Evolutionary conservation across 768 basidiomycete genomes (phyloP).

Genomic region (Phaffia tasmanica): DNA sequence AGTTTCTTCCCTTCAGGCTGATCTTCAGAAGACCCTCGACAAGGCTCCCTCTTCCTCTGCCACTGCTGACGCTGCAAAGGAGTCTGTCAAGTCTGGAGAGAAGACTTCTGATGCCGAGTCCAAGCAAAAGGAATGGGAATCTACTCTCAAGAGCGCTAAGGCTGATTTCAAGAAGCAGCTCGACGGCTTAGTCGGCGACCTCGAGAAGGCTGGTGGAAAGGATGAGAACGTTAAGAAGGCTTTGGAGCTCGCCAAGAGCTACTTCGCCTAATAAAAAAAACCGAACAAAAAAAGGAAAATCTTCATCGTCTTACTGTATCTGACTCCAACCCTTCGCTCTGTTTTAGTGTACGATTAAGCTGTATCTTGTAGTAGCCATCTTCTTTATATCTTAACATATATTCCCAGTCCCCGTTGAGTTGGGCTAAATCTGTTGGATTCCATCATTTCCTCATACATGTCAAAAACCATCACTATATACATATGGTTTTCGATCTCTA

Average conservation of each 20-base stretch:
- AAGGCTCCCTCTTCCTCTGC: constrained; percentile 9
- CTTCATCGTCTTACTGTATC: no score
- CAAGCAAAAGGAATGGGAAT: constrained; percentile 19
- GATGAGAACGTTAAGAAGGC: constrained; percentile 20
- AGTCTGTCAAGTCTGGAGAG: constrained; percentile 16
- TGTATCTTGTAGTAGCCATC: no score
- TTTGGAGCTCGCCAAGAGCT: constrained; percentile 17
- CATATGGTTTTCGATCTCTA: no score
- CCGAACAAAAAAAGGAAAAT: neutral
- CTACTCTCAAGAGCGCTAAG: constrained; percentile 16
- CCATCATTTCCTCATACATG: no score
- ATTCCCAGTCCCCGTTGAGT: no score
- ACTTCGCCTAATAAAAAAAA: neutral
- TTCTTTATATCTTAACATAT: no score
- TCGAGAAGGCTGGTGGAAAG: constrained; percentile 23
- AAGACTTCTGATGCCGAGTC: constrained; percentile 17
- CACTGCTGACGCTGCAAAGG: constrained; percentile 19
- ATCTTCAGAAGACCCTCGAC: constrained; percentile 20
- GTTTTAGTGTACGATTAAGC: no score
- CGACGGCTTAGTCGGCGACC: constrained; percentile 20
- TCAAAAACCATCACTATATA: no score
- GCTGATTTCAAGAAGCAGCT: constrained; percentile 15
- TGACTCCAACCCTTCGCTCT: no score
- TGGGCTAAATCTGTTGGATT: no score
- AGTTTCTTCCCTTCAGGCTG: constrained; percentile 2